These are phyloP conservation scores for Adiantum capillusveneris DNA, from an alignment of 75 land plant genomes.

Conservation along the genomic window DNA sequence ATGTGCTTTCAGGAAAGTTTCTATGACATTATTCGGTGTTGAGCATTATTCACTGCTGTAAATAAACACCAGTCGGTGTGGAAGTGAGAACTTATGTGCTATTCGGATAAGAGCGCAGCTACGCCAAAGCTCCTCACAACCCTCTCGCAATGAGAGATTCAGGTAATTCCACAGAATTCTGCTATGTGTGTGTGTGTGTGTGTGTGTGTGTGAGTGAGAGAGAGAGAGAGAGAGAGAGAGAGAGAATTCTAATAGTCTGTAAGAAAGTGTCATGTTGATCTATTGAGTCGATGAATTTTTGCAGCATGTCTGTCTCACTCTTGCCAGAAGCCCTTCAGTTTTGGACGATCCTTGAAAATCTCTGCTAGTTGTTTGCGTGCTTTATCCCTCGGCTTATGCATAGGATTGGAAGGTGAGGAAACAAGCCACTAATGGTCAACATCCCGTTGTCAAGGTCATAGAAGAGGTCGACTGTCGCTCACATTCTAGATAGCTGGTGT, in stretches of 20 bases:
- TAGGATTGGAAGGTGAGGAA: constrained; percentile 91
- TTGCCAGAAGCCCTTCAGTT: constrained; percentile 54
- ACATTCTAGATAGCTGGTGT: constrained; percentile 81
- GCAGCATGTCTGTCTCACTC: constrained; percentile 77
- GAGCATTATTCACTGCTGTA: constrained; percentile 34
- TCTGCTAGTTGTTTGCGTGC: constrained; percentile 75
- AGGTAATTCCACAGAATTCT: too few relatives aligned
- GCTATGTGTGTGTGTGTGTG: too few relatives aligned
- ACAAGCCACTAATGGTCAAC: constrained; percentile 86
- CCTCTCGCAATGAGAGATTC: too few relatives aligned
- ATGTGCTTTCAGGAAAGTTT: too few relatives aligned
- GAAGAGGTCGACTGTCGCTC: constrained; percentile 75
- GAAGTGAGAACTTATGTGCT: constrained; percentile 99
- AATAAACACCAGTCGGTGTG: constrained; percentile 92
- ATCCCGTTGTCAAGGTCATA: constrained; percentile 97
- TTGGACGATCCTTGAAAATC: constrained; percentile 59
- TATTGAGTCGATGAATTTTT: constrained; percentile 93
- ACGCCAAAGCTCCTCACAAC: constrained; percentile 87
- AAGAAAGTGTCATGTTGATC: constrained; percentile 67
- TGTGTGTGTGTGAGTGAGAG: too few relatives aligned
- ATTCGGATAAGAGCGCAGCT: constrained; percentile 93
- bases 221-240: too few relatives aligned
- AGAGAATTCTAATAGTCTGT: constrained; percentile 72
- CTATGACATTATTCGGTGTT: too few relatives aligned
- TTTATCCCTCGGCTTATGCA: constrained; percentile 71